These are phyloP conservation scores for Aspergillus texensis DNA, from an alignment of 2,329 filamentous ascomycete genomes.

Conservation along the genomic window DNA sequence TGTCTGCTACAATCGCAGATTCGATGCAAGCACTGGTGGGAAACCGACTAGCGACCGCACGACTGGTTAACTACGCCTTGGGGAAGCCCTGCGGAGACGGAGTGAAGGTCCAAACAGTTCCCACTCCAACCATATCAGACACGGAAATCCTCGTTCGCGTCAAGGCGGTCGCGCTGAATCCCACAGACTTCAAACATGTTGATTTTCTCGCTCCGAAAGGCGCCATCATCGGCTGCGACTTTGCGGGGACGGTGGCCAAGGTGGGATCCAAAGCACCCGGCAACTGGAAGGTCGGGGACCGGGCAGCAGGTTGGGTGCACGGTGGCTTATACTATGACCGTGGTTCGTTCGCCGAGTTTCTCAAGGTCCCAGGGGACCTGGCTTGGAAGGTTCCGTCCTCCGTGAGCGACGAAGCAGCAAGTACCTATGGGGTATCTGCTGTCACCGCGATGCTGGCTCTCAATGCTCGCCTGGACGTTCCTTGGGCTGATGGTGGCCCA, in stretches of 20 bases:
- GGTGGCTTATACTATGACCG: background rate
- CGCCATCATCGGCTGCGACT: constrained; percentile 53
- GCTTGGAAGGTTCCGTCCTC: background rate
- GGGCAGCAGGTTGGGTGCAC: constrained; percentile 7
- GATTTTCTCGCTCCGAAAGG: constrained; percentile 34
- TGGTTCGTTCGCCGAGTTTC: background rate
- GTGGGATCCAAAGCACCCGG: background rate
- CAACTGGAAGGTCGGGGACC: constrained; percentile 4
- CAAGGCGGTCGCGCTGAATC: constrained; percentile 55
- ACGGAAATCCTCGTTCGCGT: constrained; percentile 24
- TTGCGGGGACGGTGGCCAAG: constrained; percentile 49
- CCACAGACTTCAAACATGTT: constrained; percentile 58
- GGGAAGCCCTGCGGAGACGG: background rate
- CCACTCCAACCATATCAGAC: background rate
- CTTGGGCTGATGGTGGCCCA: background rate
- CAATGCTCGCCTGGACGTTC: background rate
- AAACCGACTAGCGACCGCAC: background rate
- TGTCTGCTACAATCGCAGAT: background rate
- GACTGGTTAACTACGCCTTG: background rate
- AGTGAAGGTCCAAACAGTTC: background rate
- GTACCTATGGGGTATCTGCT: background rate
- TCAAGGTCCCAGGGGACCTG: background rate
- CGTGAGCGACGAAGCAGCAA: background rate
- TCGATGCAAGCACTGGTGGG: background rate
- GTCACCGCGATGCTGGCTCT: background rate